Conservation (phyloP, 768 basidiomycete species). For the Leccinum aurantiacum region DNA sequence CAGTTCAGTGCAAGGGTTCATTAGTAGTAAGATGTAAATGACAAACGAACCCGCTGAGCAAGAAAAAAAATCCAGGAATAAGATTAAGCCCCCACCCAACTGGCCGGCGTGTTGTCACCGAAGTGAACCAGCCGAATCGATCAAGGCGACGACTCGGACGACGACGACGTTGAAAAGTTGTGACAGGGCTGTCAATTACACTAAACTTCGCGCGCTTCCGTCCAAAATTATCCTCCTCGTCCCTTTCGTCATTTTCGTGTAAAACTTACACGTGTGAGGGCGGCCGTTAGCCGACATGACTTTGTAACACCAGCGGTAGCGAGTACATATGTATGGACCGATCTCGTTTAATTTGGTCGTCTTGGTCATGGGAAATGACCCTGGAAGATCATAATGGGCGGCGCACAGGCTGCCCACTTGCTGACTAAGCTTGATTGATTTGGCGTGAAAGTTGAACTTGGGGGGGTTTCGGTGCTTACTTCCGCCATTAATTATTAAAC, state of each 20-base stretch:
- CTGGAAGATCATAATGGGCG: conserved; percentile 1
- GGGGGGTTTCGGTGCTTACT: conserved; percentile 4
- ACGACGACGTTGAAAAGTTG: background rate
- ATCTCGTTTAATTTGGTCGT: background rate
- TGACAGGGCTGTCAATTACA: conserved; percentile 23
- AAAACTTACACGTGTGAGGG: conserved; percentile 7
- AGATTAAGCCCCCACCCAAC: background rate
- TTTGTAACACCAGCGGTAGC: background rate
- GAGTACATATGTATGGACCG: background rate
- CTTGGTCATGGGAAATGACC: background rate
- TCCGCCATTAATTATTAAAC: conserved; percentile 10
- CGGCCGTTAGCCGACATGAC: background rate
- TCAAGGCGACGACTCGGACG: conserved; percentile 5
- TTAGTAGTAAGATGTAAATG: background rate
- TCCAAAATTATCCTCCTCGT: background rate
- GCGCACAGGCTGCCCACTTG: background rate
- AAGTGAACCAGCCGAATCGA: background rate
- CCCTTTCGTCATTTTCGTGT: conserved; percentile 2
- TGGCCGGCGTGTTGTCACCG: background rate
- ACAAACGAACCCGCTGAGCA: conserved; percentile 2
- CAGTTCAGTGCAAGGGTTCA: background rate
- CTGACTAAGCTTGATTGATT: background rate
- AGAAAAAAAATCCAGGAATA: background rate
- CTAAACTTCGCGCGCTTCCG: conserved; percentile 10
- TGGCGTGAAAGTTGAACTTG: background rate